These are phyloP conservation scores for Metschnikowia borealis DNA, from an alignment of 805 yeast genomes.

Conservation along the genomic window DNA sequence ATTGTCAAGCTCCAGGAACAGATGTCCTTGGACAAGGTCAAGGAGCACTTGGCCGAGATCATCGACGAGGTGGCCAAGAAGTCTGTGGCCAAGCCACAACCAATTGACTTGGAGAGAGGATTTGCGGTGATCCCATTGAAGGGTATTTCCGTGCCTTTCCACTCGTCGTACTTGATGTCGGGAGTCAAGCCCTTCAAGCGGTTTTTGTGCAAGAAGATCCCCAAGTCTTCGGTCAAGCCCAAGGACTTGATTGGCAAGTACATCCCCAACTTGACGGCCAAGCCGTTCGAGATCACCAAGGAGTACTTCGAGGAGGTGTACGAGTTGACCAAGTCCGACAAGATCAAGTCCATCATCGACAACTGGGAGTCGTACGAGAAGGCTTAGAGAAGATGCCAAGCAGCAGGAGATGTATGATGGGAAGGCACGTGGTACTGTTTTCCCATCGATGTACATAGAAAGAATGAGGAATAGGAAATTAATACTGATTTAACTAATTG, in stretches of 20 bases:
- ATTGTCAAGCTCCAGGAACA: conserved; percentile 80
- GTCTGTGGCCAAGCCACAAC: conserved; percentile 87
- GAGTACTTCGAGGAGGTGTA: conserved; percentile 97
- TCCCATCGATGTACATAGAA: not conserved
- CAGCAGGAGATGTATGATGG: not conserved
- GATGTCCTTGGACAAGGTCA: conserved; percentile 82
- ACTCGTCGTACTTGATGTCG: conserved; percentile 94
- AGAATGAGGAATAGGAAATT: not conserved
- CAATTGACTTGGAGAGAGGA: conserved; percentile 95
- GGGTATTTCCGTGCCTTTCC: conserved; percentile 99
- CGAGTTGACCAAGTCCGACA: conserved; percentile 83
- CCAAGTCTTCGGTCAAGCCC: conserved; percentile 92
- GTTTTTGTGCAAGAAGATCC: conserved; percentile 92
- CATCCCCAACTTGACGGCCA: conserved; percentile 98
- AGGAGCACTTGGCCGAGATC: conserved; percentile 82
- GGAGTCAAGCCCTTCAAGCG: conserved; percentile 99
- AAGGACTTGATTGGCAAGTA: conserved; percentile 90
- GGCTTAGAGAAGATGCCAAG: conserved; percentile 27
- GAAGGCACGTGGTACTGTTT: conserved; percentile 20
- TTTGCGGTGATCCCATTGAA: conserved; percentile 96
- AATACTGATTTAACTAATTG: no score
- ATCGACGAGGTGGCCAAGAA: conserved; percentile 80
- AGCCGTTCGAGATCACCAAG: conserved; percentile 92
- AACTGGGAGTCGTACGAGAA: conserved; percentile 87
- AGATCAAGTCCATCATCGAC: conserved; percentile 83